A percentile compares a stretch with the other conserved stretches of the same genome.
phyloP scores from a whole-genome alignment of 139 green algal species.

The Closterium sp. region DNA sequence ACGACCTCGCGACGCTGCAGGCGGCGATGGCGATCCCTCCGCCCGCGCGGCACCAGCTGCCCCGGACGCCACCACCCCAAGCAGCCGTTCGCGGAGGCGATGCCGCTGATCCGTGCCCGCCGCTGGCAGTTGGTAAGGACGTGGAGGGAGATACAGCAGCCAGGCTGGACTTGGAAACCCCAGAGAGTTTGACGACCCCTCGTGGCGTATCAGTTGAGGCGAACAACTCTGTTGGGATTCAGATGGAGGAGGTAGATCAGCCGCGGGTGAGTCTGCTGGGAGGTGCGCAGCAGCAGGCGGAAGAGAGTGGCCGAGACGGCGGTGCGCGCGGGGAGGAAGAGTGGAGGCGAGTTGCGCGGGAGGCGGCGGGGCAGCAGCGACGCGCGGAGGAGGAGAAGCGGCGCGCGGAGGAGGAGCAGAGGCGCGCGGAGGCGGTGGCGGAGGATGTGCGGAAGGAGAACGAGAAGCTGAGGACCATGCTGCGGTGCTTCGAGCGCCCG shows the following conservation, averaged over 20 bases:
- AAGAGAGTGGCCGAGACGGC: not conserved
- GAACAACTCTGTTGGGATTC: not conserved
- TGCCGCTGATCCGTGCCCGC: not conserved
- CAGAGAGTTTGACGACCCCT: not conserved
- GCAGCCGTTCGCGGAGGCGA: not conserved
- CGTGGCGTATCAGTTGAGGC: too few species aligned
- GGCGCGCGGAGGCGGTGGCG: not conserved
- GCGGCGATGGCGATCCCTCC: not conserved
- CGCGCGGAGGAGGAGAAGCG: not conserved
- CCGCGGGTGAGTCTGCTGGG: not conserved
- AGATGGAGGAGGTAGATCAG: not conserved
- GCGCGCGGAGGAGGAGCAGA: not conserved
- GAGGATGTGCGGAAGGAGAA: not conserved
- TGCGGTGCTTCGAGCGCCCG: not conserved
- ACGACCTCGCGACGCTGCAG: not conserved
- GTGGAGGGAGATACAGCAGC: not conserved
- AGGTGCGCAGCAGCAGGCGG: not conserved
- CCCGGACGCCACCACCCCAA: not conserved
- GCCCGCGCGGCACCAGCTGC: not conserved
- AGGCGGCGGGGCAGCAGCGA: not conserved
- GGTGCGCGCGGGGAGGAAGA: not conserved
- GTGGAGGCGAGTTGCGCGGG: not conserved
- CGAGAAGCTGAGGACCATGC: not conserved
- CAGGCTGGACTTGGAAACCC: not conserved
- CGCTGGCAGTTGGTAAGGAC: not conserved